These are phyloP conservation scores for Herpetomonas muscarum DNA, from an alignment of 208 protist species.

Conservation along the genomic window DNA sequence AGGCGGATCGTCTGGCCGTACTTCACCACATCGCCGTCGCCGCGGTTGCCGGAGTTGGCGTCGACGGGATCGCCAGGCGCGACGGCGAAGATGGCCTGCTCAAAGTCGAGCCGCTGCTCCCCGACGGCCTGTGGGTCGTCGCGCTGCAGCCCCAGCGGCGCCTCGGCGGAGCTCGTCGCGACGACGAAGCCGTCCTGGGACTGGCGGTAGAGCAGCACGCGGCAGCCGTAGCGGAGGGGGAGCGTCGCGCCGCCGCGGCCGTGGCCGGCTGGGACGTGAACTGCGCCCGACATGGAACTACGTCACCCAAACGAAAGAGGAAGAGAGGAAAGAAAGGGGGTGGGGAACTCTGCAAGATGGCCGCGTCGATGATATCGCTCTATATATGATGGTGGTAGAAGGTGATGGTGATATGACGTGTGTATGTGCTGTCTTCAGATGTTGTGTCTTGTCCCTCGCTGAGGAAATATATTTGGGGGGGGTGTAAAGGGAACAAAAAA, in stretches of 20 bases:
- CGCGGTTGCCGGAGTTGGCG: conserved; percentile 5
- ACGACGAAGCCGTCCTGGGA: conserved; percentile 38
- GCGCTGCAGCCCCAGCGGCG: conserved; percentile 33
- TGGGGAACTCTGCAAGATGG: not conserved
- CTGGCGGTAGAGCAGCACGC: conserved; percentile 35
- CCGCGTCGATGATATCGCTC: too few relatives aligned
- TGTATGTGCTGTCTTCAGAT: too few relatives aligned
- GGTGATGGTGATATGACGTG: too few relatives aligned
- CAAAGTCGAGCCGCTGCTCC: conserved; percentile 28
- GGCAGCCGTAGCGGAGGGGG: conserved; percentile 32
- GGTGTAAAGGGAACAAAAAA: conserved; percentile 1
- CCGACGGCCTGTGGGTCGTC: conserved; percentile 7
- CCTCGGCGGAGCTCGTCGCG: conserved; percentile 35
- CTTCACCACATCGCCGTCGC: conserved; percentile 34
- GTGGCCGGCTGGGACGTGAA: conserved; percentile 3
- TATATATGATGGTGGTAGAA: too few relatives aligned
- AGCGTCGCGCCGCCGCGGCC: not conserved
- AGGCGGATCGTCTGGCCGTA: conserved; percentile 54
- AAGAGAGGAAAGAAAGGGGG: conserved; percentile 6
- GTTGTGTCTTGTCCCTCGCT: too few relatives aligned
- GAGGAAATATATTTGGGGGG: too few relatives aligned
- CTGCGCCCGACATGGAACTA: not conserved
- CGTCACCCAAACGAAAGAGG: not conserved
- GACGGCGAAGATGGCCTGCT: conserved; percentile 42
- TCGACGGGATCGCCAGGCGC: conserved; percentile 31